Evolutionary conservation across 1,284 basidiomycete species (phyloP), one percentile per base, ranked within the genome.

Genomic region (Neonothopanus nambi): DNA sequence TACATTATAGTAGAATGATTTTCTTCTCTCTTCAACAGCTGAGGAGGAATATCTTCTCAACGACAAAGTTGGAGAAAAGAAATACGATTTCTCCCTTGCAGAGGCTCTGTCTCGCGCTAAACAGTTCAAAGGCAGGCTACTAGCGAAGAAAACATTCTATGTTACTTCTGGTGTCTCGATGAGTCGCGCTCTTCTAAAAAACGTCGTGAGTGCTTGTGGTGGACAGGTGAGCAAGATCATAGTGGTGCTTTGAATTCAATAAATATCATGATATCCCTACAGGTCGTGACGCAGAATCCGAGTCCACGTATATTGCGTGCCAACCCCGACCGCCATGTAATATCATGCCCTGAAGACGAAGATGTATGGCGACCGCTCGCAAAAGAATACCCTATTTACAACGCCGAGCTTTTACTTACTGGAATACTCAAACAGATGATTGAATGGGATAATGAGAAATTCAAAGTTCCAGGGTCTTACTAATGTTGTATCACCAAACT

Each of bases 121-220:
- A 61, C 64, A 72, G 17, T 67, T 72, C 21, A 65, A 72, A 17
- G 80, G 81, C 11, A 72, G 66, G 37, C 65, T 93, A 1, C 82
- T 94, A 54, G 70, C 75, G 6, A 79, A 79, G 3, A 80, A 81
- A 65, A 80, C 75, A 0, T 91, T 94, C 70, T 92, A 90, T 61
- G 69, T 91, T 51, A 92, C 89, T 0, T 75, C 79, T 0, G 82
- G 78, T 54, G 78, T 86, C 0, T 70, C 84, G 0, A 80, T 84
- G 43, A 64, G 68, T 26, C 82, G 82, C 56, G 63, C 87, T 30
- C 67, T 92, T 51, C 24, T 54, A 28, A 84, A 81, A 68, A 83
- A 80, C 51, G 81, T 92, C 6, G 73, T 91, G 15, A 67, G 70
- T 6, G 79, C 84, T 0, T 81, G 80, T 52, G 89, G 91, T 12